Percentiles rank a stretch among this genome's conserved stretches.
Evolutionary conservation across 2,329 filamentous ascomycete species (phyloP).

Genomic region (Penicillium carneum): DNA sequence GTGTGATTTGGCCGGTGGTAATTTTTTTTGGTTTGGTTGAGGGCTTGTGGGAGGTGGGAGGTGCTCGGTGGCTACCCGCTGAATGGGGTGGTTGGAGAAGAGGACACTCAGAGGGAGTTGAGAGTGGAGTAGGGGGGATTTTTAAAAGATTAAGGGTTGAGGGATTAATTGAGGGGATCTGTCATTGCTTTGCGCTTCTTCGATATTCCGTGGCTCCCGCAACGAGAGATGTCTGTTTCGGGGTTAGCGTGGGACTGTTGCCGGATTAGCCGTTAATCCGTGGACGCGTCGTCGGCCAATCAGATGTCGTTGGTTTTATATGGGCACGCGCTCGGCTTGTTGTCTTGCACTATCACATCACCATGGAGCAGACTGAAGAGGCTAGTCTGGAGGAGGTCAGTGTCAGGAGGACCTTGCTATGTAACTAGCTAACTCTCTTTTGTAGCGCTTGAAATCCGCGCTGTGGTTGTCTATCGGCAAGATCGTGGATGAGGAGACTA

Average conservation of each 20-base stretch:
- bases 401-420: not conserved
- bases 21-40: conserved; percentile 10
- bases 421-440: not conserved
- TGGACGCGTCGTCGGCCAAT: conserved; percentile 34
- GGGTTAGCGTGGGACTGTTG: not conserved
- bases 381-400: conserved; percentile 46
- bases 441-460: conserved; percentile 79
- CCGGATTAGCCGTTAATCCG: conserved; percentile 32
- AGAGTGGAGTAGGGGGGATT: not conserved
- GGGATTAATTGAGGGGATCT: conserved; percentile 17
- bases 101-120: not conserved
- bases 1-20: not conserved
- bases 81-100: not conserved
- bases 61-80: conserved; percentile 1
- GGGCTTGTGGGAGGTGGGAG: not conserved
- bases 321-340: conserved; percentile 23
- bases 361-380: conserved; percentile 42
- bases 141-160: not conserved
- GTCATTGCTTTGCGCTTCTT: conserved; percentile 21
- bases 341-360: conserved; percentile 15
- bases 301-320: conserved; percentile 20
- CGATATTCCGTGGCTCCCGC: conserved; percentile 22
- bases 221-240: conserved; percentile 10
- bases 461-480: conserved; percentile 85
- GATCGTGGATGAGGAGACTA: conserved; percentile 84